Base-by-base conservation (phyloP, 139 green algal genomes). In the Zygnema cylindricum region DNA sequence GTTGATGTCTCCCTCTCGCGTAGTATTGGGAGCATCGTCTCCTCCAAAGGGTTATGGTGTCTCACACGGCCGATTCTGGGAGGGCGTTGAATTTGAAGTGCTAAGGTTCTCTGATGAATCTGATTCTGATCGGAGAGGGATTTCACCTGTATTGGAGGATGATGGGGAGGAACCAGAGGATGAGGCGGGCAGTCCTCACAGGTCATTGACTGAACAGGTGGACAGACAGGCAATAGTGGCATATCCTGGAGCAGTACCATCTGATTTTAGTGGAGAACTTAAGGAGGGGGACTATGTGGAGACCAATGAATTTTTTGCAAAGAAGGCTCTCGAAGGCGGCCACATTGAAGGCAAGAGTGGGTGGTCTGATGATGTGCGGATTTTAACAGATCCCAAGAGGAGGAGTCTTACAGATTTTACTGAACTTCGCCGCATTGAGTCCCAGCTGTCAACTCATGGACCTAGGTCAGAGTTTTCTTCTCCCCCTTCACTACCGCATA, bases 71-170 rank as follows among this genome's bases (percentile, higher is more conserved):
- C 81, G 81, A 0, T 87, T 87, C 25, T 87, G 81, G 55, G 81
- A 87, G 32, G 38, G 38, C 42, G 0, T 85, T 55, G 78, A 30
- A 85, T 39, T 11, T 43, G 69, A 55, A 0, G 30, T 39, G 0
- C 33, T 21, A 75, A 69, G 33, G 16, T 84, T 88, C 2, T 88
- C 83, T 0, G 83, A 88, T 30, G 83, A 82, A 16, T 88, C 83
- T 1, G 83, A 88, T 30, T 78, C 76, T 32, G 81, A 42, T 38
- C 36, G 38, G 3, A 11, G 71, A 41, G 38, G 11, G 7, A 79
- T 79, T 43, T 43, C 36, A 25, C 71, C 71, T 55, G 71, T 42
- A 30, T 42, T 42, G 16, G 71, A 43, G 43, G 77, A 84, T 32
- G 77, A 84, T 32, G 77, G 77, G 35, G 35, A 49, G 7, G 77